Evolutionary conservation across 768 basidiomycete species (phyloP).

Genomic region (Tricholomella constricta): DNA sequence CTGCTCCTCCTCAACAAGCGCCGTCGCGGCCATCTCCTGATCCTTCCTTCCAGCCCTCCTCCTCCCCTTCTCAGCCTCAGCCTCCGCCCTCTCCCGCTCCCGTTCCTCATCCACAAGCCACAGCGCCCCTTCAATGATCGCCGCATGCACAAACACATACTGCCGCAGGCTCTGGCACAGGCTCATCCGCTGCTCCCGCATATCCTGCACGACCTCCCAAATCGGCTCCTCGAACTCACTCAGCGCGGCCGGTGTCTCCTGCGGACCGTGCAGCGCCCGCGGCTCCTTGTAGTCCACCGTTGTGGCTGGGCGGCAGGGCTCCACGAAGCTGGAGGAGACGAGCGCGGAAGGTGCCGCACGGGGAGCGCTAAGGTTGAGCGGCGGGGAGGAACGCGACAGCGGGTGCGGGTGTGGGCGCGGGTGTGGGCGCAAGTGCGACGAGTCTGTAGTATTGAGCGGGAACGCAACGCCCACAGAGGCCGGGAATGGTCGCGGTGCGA

Average conservation of each 20-base stretch:
- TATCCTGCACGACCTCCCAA: slow-evolving; percentile 82
- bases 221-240: slow-evolving; percentile 76
- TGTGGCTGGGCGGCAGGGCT: slow-evolving; percentile 24
- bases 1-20: not conserved
- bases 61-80: slow-evolving; percentile 15
- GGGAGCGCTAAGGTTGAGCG: not conserved
- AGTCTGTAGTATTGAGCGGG: too few species aligned
- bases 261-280: slow-evolving; percentile 52
- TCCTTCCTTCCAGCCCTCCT: slow-evolving; percentile 6
- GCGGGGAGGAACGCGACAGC: slow-evolving; percentile 1
- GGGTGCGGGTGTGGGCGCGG: not conserved
- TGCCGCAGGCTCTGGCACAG: slow-evolving; percentile 93
- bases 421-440: too few species aligned
- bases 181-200: slow-evolving; percentile 97
- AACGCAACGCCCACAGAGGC: too few species aligned
- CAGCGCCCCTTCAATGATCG: slow-evolving; percentile 78
- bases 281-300: slow-evolving; percentile 64
- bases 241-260: slow-evolving; percentile 55
- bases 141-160: slow-evolving; percentile 92
- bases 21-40: slow-evolving; percentile 2
- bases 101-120: slow-evolving; percentile 75
- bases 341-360: not conserved
- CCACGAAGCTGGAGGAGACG: not conserved
- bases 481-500: not conserved
- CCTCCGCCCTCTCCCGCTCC: slow-evolving; percentile 27